Evolutionary conservation across 345 rosid genomes (phyloP).

Genomic region (Rhodamnia rubescens): DNA sequence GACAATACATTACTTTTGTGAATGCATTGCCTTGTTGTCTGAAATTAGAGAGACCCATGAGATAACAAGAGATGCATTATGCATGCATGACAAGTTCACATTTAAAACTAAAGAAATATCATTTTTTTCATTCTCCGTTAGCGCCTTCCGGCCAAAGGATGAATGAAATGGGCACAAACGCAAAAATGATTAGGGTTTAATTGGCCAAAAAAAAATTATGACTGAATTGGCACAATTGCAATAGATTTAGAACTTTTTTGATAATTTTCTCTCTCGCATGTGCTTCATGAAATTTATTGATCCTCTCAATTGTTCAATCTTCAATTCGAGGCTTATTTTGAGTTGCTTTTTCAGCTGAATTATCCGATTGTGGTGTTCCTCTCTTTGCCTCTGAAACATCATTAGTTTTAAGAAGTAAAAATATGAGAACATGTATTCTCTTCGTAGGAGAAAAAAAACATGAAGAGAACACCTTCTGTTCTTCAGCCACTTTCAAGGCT

Average conservation of each 20-base stretch:
- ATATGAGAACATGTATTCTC: neutral
- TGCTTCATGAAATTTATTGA: no score
- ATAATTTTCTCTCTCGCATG: no score
- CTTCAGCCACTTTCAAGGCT: neutral
- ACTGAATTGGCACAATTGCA: no score
- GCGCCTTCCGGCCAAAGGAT: no score
- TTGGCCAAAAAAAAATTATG: no score
- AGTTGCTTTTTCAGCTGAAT: neutral
- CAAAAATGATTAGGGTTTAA: no score
- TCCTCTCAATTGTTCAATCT: neutral
- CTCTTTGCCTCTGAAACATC: neutral
- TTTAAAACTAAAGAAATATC: neutral
- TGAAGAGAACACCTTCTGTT: neutral
- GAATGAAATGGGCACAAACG: no score
- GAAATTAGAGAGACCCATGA: neutral
- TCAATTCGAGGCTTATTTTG: neutral
- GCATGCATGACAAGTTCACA: neutral
- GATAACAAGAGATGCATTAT: neutral
- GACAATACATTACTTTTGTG: neutral
- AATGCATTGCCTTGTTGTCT: neutral
- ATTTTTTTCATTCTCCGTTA: no score
- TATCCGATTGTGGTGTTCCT: neutral
- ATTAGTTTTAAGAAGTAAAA: neutral
- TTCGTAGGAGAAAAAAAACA: neutral
- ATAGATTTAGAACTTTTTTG: no score